These are phyloP conservation scores for Geotrichum klebahnii DNA, from an alignment of 1,139 yeast species.

Conservation along the genomic window DNA sequence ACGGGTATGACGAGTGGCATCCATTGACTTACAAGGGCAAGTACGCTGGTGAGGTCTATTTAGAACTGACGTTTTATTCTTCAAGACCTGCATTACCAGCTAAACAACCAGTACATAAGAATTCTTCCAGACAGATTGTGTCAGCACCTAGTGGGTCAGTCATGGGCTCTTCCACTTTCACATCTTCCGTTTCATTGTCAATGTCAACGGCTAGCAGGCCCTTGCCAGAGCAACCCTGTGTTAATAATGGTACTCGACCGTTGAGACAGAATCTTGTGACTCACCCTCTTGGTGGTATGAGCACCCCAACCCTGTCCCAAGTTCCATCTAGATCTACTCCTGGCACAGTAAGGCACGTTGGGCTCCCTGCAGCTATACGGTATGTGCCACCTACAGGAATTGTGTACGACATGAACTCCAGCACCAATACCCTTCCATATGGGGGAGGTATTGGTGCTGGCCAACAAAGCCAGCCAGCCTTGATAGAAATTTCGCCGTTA, in stretches of 20 bases:
- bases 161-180: background rate
- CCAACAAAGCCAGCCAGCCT: too few relatives aligned
- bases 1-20: conserved; percentile 87
- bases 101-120: background rate
- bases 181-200: too few relatives aligned
- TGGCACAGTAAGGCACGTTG: too few relatives aligned
- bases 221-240: conserved; percentile 2
- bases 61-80: conserved; percentile 91
- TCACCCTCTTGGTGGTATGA: background rate
- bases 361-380: too few relatives aligned
- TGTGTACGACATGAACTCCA: too few relatives aligned
- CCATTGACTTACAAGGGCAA: conserved; percentile 59
- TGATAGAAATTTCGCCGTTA: too few relatives aligned
- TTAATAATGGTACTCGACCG: background rate
- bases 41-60: conserved; percentile 81
- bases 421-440: too few relatives aligned
- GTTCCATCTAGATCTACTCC: too few relatives aligned
- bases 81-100: conserved; percentile 31
- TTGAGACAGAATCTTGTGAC: background rate
- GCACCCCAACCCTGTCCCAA: background rate
- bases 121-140: too few relatives aligned
- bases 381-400: too few relatives aligned
- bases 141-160: background rate
- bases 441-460: too few relatives aligned
- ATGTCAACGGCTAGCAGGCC: conserved; percentile 6